Conservation (phyloP, 2,329 filamentous ascomycete genomes). For the Fusarium liriodendri region DNA sequence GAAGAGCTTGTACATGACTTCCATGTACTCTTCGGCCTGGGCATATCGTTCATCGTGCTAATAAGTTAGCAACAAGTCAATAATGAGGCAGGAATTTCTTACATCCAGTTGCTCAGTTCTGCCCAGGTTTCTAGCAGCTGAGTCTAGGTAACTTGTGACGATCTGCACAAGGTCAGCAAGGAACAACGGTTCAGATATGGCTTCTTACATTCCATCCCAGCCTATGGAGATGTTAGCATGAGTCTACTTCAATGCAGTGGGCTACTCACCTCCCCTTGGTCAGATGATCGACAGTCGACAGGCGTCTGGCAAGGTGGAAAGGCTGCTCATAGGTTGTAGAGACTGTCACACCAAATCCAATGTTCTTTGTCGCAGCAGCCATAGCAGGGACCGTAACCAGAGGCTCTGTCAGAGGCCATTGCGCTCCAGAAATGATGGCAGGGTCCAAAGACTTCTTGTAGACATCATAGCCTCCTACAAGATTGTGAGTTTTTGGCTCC, state of each 20-base stretch:
- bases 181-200: rapidly evolving
- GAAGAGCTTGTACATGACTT: slow-evolving; percentile 74
- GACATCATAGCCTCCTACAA: slow-evolving; percentile 73
- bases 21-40: slow-evolving; percentile 72
- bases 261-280: slow-evolving; percentile 65
- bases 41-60: slow-evolving; percentile 74
- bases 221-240: slow-evolving; percentile 42
- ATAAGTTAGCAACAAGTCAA: neutral
- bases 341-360: slow-evolving; percentile 77
- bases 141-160: slow-evolving; percentile 78
- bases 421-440: slow-evolving; percentile 70
- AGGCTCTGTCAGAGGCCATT: slow-evolving; percentile 79
- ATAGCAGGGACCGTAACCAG: slow-evolving; percentile 74
- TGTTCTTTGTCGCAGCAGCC: slow-evolving; percentile 75
- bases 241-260: rapidly evolving
- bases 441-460: slow-evolving; percentile 72
- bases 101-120: slow-evolving; percentile 61
- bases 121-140: slow-evolving; percentile 74
- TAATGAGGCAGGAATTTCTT: neutral
- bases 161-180: slow-evolving; percentile 56
- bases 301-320: slow-evolving; percentile 73
- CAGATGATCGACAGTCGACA: slow-evolving; percentile 76
- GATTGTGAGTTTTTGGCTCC: neutral
- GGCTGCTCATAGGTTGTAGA: slow-evolving; percentile 79
- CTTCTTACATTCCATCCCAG: slow-evolving; percentile 66